Evolutionary conservation across 768 basidiomycete genomes (phyloP), one percentile per base, ranked within the genome.

Genomic region (Agrocybe chaxingu): DNA sequence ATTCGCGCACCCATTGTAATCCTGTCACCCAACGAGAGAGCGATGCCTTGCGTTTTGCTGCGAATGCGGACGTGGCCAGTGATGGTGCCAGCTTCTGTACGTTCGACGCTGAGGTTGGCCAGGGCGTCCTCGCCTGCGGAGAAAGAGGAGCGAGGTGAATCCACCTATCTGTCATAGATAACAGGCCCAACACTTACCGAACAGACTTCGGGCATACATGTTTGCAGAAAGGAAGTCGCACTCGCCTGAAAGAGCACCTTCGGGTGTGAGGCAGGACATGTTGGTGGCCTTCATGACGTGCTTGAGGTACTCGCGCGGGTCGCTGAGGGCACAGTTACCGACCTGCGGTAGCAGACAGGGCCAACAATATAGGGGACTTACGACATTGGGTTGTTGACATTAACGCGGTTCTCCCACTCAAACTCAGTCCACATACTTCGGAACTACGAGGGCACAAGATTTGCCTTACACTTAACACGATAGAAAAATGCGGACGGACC

Each of bases 401-500:
- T 98, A 48, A 98, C 96, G 60, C 95, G 82, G 72, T 99, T 99
- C 78, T 99, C 96, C 96, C 96, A 99, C 68, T 99, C 96, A 62
- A 99, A 99, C 68, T 98, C 97, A 24, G 95, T 99, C 96, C 96
- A 97, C 93, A 96, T 96, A 67, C 83, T 91, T 31, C 96, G 83
- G 83, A 96, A 96, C 89, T 95, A 42, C 10, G 30, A 55, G 12
- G 44, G 42, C 47, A 34, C 44, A 45, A 45, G 19, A 42, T 38
- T 12, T 34, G 24, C n/a, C 33, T 12, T 10, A 33, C 18, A 40
- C 32, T 42, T 16, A 16, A 16, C 13, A 8, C 24, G 19, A n/a
- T 1, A 8, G 46, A 10, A 43, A 47, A 24, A 35, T 35, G 31
- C 33, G 29, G 32, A 64, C 72, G 16, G 61, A 90, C 92, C 81